These are phyloP conservation scores for Paramicrosporidium saccamoebae DNA, from an alignment of 371 early-diverging fungal species.

Conservation along the genomic window DNA sequence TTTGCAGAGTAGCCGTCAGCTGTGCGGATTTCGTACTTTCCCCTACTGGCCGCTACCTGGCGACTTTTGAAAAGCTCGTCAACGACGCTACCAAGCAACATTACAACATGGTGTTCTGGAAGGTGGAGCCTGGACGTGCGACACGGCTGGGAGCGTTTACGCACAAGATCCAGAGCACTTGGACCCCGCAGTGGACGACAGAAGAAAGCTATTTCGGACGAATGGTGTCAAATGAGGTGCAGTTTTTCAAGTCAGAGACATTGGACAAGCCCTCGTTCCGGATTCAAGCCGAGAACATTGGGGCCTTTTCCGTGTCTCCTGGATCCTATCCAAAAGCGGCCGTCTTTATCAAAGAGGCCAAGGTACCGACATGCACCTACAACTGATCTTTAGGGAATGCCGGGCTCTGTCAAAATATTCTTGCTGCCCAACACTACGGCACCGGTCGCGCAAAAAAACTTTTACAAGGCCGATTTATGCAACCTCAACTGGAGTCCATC, in stretches of 20 bases:
- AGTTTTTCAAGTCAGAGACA: constrained; percentile 40
- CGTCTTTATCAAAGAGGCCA: constrained; percentile 54
- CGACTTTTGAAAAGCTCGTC: constrained; percentile 19
- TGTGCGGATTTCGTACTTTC: background rate
- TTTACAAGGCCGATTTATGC: constrained; percentile 68
- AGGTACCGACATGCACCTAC: constrained; percentile 5
- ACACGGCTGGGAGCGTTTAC: constrained; percentile 26
- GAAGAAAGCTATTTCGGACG: constrained; percentile 58
- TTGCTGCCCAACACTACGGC: constrained; percentile 27
- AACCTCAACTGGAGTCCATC: constrained; percentile 69
- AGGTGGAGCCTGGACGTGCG: constrained; percentile 30
- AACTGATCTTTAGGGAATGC: constrained; percentile 16
- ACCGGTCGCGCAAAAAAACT: constrained; percentile 51
- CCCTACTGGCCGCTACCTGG: background rate
- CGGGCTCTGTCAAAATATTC: constrained; percentile 44
- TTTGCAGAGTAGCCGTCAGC: background rate
- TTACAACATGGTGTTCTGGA: constrained; percentile 42
- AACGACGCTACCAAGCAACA: constrained; percentile 18
- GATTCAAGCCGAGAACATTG: constrained; percentile 36
- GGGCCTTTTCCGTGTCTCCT: constrained; percentile 52
- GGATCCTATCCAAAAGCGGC: constrained; percentile 46
- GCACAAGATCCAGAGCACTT: constrained; percentile 34
- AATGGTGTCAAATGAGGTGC: constrained; percentile 51
- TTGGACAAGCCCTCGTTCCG: constrained; percentile 16
- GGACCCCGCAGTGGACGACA: constrained; percentile 71